Evolutionary conservation across 2,329 filamentous ascomycete species (phyloP).

Genomic region (Aspergillus vadensis): DNA sequence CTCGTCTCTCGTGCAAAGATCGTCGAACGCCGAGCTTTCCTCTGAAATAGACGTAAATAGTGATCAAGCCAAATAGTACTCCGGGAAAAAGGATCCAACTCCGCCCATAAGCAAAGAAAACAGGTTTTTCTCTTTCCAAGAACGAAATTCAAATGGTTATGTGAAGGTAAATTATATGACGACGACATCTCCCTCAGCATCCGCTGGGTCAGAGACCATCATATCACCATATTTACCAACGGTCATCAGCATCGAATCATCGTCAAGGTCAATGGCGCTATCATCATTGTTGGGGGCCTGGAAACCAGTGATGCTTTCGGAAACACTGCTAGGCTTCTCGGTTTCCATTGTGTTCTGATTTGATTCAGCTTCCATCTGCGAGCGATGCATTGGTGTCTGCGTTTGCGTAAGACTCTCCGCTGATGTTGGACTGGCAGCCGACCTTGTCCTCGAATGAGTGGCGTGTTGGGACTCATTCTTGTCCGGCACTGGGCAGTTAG

Average conservation of each 20-base stretch:
- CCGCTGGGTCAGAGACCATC: constrained; percentile 48
- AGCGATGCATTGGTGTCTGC: constrained; percentile 18
- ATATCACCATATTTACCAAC: constrained; percentile 50
- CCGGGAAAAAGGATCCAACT: constrained; percentile 33
- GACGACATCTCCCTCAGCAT: constrained; percentile 49
- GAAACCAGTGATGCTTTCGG: constrained; percentile 43
- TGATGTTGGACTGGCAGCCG: constrained; percentile 21
- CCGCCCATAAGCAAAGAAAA: constrained; percentile 28
- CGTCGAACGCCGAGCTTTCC: constrained; percentile 29
- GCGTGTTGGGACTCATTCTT: constrained; percentile 21
- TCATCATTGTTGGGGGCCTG: constrained; percentile 60
- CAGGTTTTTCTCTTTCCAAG: constrained; percentile 20
- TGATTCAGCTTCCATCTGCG: constrained; percentile 21
- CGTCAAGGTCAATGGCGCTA: constrained; percentile 70
- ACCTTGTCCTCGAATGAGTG: constrained; percentile 24
- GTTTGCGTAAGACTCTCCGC: constrained; percentile 21
- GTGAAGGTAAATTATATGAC: constrained; percentile 39
- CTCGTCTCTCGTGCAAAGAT: constrained; percentile 36
- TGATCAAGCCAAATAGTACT: constrained; percentile 28
- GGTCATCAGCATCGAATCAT: constrained; percentile 45
- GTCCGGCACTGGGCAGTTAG: constrained; percentile 17
- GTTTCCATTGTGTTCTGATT: constrained; percentile 29
- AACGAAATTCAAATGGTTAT: constrained; percentile 19
- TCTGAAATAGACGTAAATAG: constrained; percentile 23
- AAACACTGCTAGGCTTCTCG: constrained; percentile 50